Percentiles rank a stretch among this genome's conserved stretches.
phyloP scores from a whole-genome alignment of 305 asterid species.

The Solanum hybrid region DNA sequence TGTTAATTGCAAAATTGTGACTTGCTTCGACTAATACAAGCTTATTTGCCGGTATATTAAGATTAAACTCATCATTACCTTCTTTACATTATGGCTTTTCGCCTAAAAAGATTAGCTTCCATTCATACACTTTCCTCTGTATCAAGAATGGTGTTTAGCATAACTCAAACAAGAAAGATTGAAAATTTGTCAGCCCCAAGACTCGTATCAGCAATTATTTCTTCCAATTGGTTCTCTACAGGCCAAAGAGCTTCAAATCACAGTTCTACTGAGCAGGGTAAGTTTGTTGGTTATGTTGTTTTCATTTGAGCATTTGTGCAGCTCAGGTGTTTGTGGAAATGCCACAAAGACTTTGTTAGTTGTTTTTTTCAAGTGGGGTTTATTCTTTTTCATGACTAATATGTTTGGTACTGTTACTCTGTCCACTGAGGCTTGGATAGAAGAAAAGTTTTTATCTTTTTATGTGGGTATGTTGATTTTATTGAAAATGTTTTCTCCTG shows the following conservation, averaged over 20 bases:
- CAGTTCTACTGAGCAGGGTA: background rate
- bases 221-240: background rate
- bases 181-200: background rate
- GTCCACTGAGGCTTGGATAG: background rate
- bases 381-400: background rate
- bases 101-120: conserved; percentile 15
- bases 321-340: conserved; percentile 20
- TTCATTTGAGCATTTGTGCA: background rate
- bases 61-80: background rate
- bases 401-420: background rate
- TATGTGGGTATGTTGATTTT: background rate
- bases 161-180: background rate
- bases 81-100: conserved; percentile 15
- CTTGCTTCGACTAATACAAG: background rate
- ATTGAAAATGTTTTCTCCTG: background rate
- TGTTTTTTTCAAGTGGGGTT: background rate
- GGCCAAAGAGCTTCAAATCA: conserved; percentile 12
- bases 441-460: background rate
- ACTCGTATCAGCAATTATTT: background rate
- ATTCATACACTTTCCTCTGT: conserved; percentile 7
- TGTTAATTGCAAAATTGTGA: background rate
- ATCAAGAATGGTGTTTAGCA: background rate
- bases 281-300: background rate
- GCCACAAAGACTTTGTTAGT: background rate
- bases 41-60: background rate